Evolutionary conservation across 164 flowering plant genomes (phyloP), one percentile per base, ranked within the genome.

Genomic region (Buxus sempervirens): DNA sequence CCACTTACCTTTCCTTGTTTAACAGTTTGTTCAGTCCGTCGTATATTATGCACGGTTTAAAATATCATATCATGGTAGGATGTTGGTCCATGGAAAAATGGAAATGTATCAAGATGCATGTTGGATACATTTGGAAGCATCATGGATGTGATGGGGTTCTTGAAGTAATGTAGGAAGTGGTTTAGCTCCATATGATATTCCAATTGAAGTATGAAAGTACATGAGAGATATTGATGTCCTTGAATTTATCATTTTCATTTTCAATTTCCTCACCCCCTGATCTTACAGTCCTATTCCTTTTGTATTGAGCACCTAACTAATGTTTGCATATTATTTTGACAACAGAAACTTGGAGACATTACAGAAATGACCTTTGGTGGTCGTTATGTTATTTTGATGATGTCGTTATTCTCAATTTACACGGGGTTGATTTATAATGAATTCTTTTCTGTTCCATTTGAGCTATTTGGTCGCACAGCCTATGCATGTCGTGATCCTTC

Each of bases 401-500:
- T 95, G 99, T 62, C 99, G 51, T 64, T 95, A 56, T 95, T 95
- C 83, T 95, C 99, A 60, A 95, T 95, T 54, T 95, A 88, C 80
- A 95, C 99, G 6, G 99, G 99, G 5, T 81, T 96, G 65, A 82
- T 95, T 67, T 95, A 95, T 60, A 95, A 95, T 75, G 99, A 95
- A 72, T 95, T 95, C 82, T 95, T 95, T 78, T 95, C 98, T 0
- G 88, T 95, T 64, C 97, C 99, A 45, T 95, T 92, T 78, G 86
- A 82, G 72, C 67, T 95, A 65, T 95, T 95, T 81, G 90, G 87
- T n/a, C 86, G 27, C 27, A 89, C 99, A 56, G 99, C 99, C 51
- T 90, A 95, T 86, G 91, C 73, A 25, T 95, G 99, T 68, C 97
- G 96, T 48, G 94, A 87, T 80, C 82, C 80, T 54, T 77, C 89